Evolutionary conservation across 805 yeast genomes (phyloP).

Genomic region (Sugiyamaella smithiae): DNA sequence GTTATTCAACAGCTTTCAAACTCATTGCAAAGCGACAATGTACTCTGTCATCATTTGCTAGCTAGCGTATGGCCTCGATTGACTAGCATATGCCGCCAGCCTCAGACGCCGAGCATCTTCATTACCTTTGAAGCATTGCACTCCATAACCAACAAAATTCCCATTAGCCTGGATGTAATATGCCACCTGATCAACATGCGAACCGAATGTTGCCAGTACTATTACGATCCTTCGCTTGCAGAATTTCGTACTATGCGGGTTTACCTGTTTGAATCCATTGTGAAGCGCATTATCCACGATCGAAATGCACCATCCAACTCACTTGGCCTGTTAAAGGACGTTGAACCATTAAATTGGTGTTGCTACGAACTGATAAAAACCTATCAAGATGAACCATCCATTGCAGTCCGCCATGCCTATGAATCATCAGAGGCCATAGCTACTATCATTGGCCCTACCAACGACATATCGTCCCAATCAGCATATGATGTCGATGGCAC

Average conservation of each 20-base stretch:
- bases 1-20: slow-evolving; percentile 6
- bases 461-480: too few relatives aligned
- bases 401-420: background rate
- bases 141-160: background rate
- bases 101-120: slow-evolving; percentile 3
- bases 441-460: too few relatives aligned
- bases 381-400: background rate
- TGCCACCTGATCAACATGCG: slow-evolving; percentile 18
- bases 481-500: too few relatives aligned
- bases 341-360: background rate
- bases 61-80: slow-evolving; percentile 25
- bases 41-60: slow-evolving; percentile 11
- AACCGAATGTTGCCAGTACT: slow-evolving; percentile 16
- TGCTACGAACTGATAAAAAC: slow-evolving; percentile 1
- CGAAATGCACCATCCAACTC: background rate
- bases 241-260: slow-evolving; percentile 20
- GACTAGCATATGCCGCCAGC: slow-evolving; percentile 20
- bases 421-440: background rate
- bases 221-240: slow-evolving; percentile 9
- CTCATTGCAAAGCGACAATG: slow-evolving; percentile 4
- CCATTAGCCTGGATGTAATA: slow-evolving; percentile 11
- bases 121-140: slow-evolving; percentile 9
- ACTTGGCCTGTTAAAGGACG: background rate
- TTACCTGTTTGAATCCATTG: slow-evolving; percentile 15
- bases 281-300: slow-evolving; percentile 16